These are phyloP conservation scores for Lachancea thermotolerans DNA, from an alignment of 805 yeast species.

Conservation along the genomic window DNA sequence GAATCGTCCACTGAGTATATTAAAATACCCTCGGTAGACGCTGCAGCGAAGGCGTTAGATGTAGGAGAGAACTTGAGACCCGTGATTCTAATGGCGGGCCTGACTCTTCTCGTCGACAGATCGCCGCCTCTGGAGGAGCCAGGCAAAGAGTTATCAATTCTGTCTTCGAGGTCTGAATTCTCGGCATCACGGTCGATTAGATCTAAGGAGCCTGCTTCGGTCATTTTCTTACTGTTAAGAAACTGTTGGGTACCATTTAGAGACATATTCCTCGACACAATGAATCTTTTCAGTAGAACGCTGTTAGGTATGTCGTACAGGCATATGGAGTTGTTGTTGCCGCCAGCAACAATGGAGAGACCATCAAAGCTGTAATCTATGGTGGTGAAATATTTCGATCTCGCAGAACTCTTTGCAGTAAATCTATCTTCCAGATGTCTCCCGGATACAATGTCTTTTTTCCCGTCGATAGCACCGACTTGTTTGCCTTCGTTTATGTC, in stretches of 20 bases:
- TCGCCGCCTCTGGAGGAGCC: slow-evolving; percentile 82
- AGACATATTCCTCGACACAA: slow-evolving; percentile 83
- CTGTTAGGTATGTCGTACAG: slow-evolving; percentile 85
- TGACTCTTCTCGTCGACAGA: slow-evolving; percentile 61
- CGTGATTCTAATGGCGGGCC: slow-evolving; percentile 81
- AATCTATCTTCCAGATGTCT: slow-evolving; percentile 79
- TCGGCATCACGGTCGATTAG: slow-evolving; percentile 82
- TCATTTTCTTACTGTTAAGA: slow-evolving; percentile 74
- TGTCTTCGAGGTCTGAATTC: slow-evolving; percentile 74
- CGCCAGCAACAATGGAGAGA: slow-evolving; percentile 79
- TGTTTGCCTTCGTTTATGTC: slow-evolving; percentile 79
- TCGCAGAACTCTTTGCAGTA: slow-evolving; percentile 66
- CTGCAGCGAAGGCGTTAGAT: slow-evolving; percentile 84
- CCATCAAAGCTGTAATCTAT: slow-evolving; percentile 89
- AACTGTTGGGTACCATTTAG: slow-evolving; percentile 79
- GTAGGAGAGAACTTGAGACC: slow-evolving; percentile 83
- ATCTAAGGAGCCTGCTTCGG: slow-evolving; percentile 82
- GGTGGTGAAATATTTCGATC: slow-evolving; percentile 79
- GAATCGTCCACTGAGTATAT: slow-evolving; percentile 73
- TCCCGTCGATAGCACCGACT: slow-evolving; percentile 76
- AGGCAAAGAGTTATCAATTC: slow-evolving; percentile 69
- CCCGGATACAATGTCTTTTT: slow-evolving; percentile 80
- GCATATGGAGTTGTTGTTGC: slow-evolving; percentile 86
- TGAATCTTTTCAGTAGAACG: slow-evolving; percentile 74
- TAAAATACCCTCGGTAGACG: slow-evolving; percentile 88